Evolutionary conservation across 148 eudicot species (phyloP).

Genomic region (Hydrangea macrophylla): DNA sequence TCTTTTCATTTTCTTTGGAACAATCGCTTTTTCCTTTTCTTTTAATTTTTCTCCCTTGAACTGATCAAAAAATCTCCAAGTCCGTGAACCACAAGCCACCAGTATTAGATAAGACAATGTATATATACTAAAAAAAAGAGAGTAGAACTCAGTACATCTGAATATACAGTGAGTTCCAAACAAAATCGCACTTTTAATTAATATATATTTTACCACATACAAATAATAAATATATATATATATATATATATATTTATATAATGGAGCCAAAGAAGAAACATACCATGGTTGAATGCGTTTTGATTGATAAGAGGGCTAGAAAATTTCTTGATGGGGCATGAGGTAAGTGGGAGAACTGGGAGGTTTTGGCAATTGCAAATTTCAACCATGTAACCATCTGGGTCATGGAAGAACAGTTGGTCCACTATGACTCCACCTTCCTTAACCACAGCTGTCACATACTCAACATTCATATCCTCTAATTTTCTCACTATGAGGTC

Average conservation of each 20-base stretch:
- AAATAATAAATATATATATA: no score
- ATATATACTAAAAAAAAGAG: no score
- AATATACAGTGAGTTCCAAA: no score
- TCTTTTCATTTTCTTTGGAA: no score
- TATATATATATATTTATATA: no score
- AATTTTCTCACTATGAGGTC: conserved; percentile 12
- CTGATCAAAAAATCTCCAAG: no score
- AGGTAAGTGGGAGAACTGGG: conserved; percentile 44
- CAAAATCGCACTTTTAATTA: neutral
- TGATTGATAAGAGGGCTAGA: conserved; percentile 7
- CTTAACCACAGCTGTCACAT: conserved; percentile 18
- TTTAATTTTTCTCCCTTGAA: no score
- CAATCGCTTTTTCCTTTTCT: no score
- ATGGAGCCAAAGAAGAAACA: neutral
- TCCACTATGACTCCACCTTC: conserved; percentile 30
- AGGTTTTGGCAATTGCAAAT: conserved; percentile 69
- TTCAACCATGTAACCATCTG: conserved; percentile 45
- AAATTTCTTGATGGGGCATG: conserved; percentile 42
- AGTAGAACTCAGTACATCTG: no score
- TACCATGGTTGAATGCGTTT: conserved; percentile 18
- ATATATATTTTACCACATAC: neutral
- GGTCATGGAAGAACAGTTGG: conserved; percentile 12
- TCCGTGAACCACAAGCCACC: no score
- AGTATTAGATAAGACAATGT: neutral
- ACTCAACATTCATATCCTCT: conserved; percentile 22